Evolutionary conservation across 169 alveolate genomes (phyloP), one percentile per base, ranked within the genome.

Genomic region (Plasmodium knowlesi): DNA sequence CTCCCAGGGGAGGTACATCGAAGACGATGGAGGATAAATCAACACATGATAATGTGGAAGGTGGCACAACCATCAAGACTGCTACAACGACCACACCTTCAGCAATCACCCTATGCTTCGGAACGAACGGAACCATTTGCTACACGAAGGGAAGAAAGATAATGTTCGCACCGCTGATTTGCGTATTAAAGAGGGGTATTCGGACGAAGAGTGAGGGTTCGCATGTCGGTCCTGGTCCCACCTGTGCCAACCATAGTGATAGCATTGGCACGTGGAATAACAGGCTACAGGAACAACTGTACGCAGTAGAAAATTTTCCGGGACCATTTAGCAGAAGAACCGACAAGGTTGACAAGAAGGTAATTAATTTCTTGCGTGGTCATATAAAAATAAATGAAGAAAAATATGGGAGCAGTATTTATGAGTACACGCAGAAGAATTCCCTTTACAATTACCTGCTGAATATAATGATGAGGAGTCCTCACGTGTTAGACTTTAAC

Each of bases 271-370:
- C 32, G 1, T 6, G 39, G 0, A 61, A 43, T 10, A 78, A 19
- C 5, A 10, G 72, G 22, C 10, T 81, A 10, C 84, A 90, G 10
- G 83, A 80, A 50, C 83, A 80, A 37, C 5, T 81, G 14, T 34
- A 90, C 53, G 67, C 74, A 3, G 14, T 90, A 54, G 81, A 46
- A 39, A 39, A 43, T 8, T 90, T 90, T 46, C 94, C 94, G 0
- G 94, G 94, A 0, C 94, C 94, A 0, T 90, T 80, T 34, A 43
- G 92, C 39, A 32, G 94, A 41, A 79, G 76, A 25, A 74, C 22
- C 19, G 50, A 25, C 25, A 90, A 70, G 22, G 32, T 70, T n/a
- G 94, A 90, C 39, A 79, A 90, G 50, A 79, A 71, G 54, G 82
- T 90, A 57, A 71, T 80, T 30, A 43, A 16, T 16, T 81, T 43